These are phyloP conservation scores for Olyra latifolia DNA, from an alignment of 176 grass and related monocot species.

Conservation along the genomic window DNA sequence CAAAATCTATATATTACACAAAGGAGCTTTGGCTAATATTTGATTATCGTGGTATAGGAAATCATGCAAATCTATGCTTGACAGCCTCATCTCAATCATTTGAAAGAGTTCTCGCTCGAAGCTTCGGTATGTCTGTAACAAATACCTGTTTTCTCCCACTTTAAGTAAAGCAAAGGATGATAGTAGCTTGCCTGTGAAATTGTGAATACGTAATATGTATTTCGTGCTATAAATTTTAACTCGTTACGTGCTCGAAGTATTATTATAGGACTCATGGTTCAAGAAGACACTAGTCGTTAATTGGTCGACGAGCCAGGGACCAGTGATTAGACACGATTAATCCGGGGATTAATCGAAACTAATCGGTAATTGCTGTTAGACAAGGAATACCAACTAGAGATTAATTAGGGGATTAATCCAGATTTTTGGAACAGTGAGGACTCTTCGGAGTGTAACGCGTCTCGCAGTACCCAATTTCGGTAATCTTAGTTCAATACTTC, in stretches of 20 bases:
- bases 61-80: background rate
- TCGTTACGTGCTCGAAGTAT: background rate
- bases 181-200: background rate
- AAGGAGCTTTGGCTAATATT: slow-evolving; percentile 35
- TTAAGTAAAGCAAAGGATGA: background rate
- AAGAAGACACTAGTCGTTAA: too few relatives aligned
- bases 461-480: background rate
- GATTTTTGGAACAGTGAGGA: too few relatives aligned
- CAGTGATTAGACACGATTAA: too few relatives aligned
- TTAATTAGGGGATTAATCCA: too few relatives aligned
- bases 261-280: background rate
- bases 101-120: too few relatives aligned
- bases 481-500: background rate
- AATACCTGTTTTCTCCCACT: background rate
- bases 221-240: background rate
- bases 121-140: background rate
- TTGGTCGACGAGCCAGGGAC: too few relatives aligned
- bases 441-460: too few relatives aligned
- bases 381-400: too few relatives aligned
- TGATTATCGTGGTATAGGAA: background rate
- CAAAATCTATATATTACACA: slow-evolving; percentile 26
- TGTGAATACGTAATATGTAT: background rate
- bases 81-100: too few relatives aligned
- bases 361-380: too few relatives aligned
- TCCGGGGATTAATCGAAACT: too few relatives aligned